These are phyloP conservation scores for Macroventuria anomochaeta DNA, from an alignment of 2,329 filamentous ascomycete genomes.

Conservation along the genomic window DNA sequence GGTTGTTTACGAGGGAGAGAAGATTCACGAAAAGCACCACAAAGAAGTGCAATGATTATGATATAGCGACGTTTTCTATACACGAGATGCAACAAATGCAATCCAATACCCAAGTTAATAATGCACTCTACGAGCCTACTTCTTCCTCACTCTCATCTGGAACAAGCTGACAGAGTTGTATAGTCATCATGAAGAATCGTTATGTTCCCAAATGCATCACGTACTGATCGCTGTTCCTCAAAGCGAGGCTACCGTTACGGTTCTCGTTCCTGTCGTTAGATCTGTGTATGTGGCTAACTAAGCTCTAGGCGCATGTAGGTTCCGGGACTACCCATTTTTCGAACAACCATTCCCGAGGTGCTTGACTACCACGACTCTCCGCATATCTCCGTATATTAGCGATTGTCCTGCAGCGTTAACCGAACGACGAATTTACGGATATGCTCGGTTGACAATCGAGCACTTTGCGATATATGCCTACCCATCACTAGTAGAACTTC, in stretches of 20 bases:
- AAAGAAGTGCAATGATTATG: slow-evolving; percentile 21
- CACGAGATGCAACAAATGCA: slow-evolving; percentile 20
- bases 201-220: background rate
- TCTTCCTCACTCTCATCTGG: background rate
- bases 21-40: slow-evolving; percentile 13
- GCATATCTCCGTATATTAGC: background rate
- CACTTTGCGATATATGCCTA: background rate
- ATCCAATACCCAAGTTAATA: slow-evolving; percentile 17
- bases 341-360: slow-evolving; percentile 1
- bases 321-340: slow-evolving; percentile 5
- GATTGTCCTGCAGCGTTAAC: background rate
- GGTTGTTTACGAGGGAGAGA: background rate
- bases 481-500: background rate
- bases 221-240: background rate
- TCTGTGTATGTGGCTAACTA: background rate
- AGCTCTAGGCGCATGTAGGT: background rate
- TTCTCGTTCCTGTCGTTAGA: background rate
- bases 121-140: background rate
- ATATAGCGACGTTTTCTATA: slow-evolving; percentile 21
- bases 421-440: background rate
- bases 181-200: background rate
- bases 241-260: background rate
- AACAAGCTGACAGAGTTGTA: background rate
- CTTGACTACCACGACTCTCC: background rate
- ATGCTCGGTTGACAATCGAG: background rate